Evolutionary conservation across 2,329 filamentous ascomycete species (phyloP).

Genomic region (Escovopsis sp.): DNA sequence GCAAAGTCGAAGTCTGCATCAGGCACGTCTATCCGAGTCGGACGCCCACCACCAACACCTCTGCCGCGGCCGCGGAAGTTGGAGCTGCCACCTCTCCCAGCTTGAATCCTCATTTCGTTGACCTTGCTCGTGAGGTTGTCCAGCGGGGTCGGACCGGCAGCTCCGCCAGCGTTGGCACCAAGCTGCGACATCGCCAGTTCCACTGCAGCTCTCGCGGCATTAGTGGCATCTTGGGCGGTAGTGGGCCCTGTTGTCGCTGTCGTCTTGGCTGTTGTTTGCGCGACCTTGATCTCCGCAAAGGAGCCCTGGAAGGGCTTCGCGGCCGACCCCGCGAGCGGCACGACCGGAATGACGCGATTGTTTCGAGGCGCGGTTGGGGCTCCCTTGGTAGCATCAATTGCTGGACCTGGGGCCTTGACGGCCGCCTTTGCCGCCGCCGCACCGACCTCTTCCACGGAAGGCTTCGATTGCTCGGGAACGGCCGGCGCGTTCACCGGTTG

Average conservation of each 20-base stretch:
- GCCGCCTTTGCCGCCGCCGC: slow-evolving; percentile 26
- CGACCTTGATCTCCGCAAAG: slow-evolving; percentile 12
- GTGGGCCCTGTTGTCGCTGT: slow-evolving; percentile 19
- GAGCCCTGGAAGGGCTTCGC: slow-evolving; percentile 23
- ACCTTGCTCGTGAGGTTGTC: slow-evolving; percentile 63
- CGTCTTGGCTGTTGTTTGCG: slow-evolving; percentile 20
- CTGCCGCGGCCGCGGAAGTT: slow-evolving; percentile 34
- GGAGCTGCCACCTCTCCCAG: slow-evolving; percentile 31
- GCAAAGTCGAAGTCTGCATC: slow-evolving; percentile 88
- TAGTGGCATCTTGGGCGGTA: slow-evolving; percentile 50
- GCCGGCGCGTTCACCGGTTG: slow-evolving; percentile 39
- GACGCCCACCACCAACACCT: slow-evolving; percentile 27
- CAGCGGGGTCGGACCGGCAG: slow-evolving; percentile 26
- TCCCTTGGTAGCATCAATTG: slow-evolving; percentile 21
- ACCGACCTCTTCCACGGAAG: slow-evolving; percentile 32
- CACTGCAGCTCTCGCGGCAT: slow-evolving; percentile 62
- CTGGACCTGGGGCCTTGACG: slow-evolving; percentile 22
- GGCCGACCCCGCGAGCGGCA: slow-evolving; percentile 41
- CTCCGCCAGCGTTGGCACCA: slow-evolving; percentile 20
- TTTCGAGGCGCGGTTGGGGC: slow-evolving; percentile 33
- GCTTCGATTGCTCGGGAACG: slow-evolving; percentile 54
- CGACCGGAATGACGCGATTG: slow-evolving; percentile 45
- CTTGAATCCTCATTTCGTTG: slow-evolving; percentile 58
- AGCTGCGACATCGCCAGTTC: slow-evolving; percentile 67
- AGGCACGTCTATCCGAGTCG: slow-evolving; percentile 67